Percentiles rank a stretch among this genome's conserved stretches.
phyloP scores from a whole-genome alignment of 164 flowering plant genomes.

The Akebia trifoliata region DNA sequence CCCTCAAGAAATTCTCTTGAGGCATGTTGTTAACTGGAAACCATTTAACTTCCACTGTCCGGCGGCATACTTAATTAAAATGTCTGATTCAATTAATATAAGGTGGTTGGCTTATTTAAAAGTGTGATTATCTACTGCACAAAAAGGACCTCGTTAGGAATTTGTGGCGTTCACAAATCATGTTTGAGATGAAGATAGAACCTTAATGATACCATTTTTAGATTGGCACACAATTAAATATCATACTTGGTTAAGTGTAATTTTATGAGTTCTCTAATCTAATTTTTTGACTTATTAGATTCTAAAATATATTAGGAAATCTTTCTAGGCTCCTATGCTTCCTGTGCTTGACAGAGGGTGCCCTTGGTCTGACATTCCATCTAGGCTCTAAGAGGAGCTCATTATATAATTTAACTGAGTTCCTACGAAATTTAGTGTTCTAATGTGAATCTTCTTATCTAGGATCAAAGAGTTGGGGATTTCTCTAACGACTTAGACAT shows the following conservation, averaged over 20 bases:
- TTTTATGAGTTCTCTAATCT: no score
- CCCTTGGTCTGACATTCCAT: no score
- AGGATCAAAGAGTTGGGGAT: no score
- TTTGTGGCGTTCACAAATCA: background rate
- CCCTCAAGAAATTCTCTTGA: background rate
- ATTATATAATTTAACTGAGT: no score
- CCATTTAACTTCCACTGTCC: background rate
- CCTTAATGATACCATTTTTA: background rate
- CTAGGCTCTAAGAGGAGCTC: no score
- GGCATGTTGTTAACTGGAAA: background rate
- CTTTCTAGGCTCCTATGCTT: no score
- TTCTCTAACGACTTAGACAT: no score
- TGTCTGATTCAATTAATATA: background rate
- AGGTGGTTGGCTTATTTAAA: background rate
- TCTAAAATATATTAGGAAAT: no score
- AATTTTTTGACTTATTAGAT: no score
- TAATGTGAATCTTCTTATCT: no score
- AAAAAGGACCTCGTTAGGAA: background rate
- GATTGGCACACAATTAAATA: background rate
- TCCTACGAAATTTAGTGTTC: no score
- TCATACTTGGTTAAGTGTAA: background rate
- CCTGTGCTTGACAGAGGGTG: no score
- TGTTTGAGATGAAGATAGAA: background rate
- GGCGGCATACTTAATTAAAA: background rate
- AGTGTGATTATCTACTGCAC: background rate